A percentile compares a stretch with the other conserved stretches of the same genome.
These are phyloP conservation scores for Citrus australasica DNA, from an alignment of 345 rosid genomes.

Conservation along the genomic window DNA sequence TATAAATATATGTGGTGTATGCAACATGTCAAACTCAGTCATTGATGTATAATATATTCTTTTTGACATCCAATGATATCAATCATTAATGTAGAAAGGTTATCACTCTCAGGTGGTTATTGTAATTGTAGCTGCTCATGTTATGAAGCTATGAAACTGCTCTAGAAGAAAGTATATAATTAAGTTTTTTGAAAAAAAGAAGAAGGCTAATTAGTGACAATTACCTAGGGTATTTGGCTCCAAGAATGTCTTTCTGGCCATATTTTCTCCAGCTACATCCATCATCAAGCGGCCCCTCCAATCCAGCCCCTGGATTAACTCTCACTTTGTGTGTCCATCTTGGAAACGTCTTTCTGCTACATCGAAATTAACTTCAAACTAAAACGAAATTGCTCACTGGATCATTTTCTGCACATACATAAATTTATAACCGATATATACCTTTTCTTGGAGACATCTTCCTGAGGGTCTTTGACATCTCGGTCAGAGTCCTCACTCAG, in stretches of 20 bases:
- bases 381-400: no score
- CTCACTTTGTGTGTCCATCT: conserved; percentile 54
- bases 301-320: conserved; percentile 45
- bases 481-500: conserved; percentile 67
- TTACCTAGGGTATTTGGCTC: conserved; percentile 74
- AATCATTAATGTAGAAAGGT: no score
- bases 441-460: conserved; percentile 42
- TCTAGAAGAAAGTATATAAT: not conserved
- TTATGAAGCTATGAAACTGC: not conserved
- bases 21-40: no score
- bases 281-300: conserved; percentile 68
- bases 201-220: no score
- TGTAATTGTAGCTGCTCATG: not conserved
- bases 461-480: conserved; percentile 30
- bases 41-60: no score
- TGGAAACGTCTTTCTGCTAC: conserved; percentile 48
- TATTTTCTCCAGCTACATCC: conserved; percentile 97
- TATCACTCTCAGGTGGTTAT: no score
- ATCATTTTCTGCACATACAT: no score
- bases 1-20: no score
- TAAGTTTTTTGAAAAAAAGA: no score
- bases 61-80: no score
- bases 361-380: no score
- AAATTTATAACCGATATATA: not conserved
- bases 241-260: conserved; percentile 85